Base-by-base conservation (phyloP, 768 basidiomycete species). In the Boletus sensibilis region DNA sequence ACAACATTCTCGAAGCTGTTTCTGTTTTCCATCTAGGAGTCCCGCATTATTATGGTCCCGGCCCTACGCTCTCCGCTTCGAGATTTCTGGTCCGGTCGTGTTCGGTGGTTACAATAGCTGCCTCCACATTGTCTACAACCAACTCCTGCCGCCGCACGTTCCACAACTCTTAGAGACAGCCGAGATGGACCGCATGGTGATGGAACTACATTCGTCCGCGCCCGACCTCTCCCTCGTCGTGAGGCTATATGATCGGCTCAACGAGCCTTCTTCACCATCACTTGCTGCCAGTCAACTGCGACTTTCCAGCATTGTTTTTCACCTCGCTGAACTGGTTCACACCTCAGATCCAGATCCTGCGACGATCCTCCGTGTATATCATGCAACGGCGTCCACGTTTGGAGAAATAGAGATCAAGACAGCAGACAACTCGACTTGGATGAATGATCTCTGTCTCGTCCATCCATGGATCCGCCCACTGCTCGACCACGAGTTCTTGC, bases 181-280 rank as follows among this genome's bases (percentile, higher is more conserved):
- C 0, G 49, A 43, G 35, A 31, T 58, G 41, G 43, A 34, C 1
- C 14, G 6, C 0, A 21, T 12, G 0, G 42, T 61, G 0, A 3
- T 0, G 5, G 11, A 13, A 31, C 16, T 53, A 6, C 35, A 34
- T 29, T 42, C 49, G 4, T 29, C 50, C 1, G 1, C 5, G 2
- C 94, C 33, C 10, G 44, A 56, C 11, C 34, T 39, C 8, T 34
- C 52, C 6, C 13, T 33, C 0, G 40, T 18, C 4, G 46, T 1
- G 1, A 10, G 0, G 7, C 21, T 61, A 1, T 53, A 58, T 5
- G 38, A 47, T 13, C 34, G 18, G 7, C 53, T 63, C 1, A 10
- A 29, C 1, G 27, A 25, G 0, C 39, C 55, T 5, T 53, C 44
- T 3, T 13, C 52, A 1, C 56, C 54, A 2, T 38, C n/a, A 11